Percentiles rank a stretch among this genome's conserved stretches.
phyloP scores from a whole-genome alignment of 345 rosid genomes.

The thale cress (Arabidopsis thaliana) region DNA sequence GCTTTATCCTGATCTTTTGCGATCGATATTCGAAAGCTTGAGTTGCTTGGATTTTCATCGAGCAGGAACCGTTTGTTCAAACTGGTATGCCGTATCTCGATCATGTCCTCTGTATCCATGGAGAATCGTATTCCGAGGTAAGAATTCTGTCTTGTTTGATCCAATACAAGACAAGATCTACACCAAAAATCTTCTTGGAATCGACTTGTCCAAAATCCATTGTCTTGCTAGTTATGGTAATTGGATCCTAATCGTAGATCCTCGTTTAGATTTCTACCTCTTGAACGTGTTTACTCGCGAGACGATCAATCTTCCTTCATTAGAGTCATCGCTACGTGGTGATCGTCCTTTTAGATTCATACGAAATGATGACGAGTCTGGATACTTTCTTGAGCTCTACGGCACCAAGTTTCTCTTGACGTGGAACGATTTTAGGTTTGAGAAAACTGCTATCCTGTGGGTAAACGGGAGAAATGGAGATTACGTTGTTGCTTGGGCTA shows the following conservation, averaged over 20 bases:
- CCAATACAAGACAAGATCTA: constrained; percentile 22
- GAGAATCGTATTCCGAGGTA: constrained; percentile 10
- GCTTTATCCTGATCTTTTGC: constrained; percentile 22
- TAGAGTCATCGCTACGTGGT: constrained; percentile 19
- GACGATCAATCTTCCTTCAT: constrained; percentile 14
- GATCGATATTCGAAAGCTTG: constrained; percentile 15
- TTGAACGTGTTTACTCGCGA: constrained; percentile 26
- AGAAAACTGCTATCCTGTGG: constrained; percentile 18
- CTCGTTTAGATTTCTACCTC: background rate
- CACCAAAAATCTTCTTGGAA: constrained; percentile 1
- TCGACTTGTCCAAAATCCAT: background rate
- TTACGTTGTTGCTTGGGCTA: constrained; percentile 9
- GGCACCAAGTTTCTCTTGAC: constrained; percentile 27
- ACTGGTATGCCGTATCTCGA: constrained; percentile 16
- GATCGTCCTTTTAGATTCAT: constrained; percentile 16
- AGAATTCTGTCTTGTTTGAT: constrained; percentile 27
- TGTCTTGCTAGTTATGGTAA: constrained; percentile 22
- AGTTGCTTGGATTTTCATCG: constrained; percentile 10
- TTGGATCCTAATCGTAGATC: constrained; percentile 8
- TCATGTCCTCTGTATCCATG: constrained; percentile 25
- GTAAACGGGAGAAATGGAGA: constrained; percentile 35
- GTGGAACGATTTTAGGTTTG: constrained; percentile 18
- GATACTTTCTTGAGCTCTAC: constrained; percentile 28
- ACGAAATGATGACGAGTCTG: background rate
- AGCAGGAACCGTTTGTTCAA: constrained; percentile 28